These are phyloP conservation scores for Tothia fuscella DNA, from an alignment of 2,329 filamentous ascomycete species.

Conservation along the genomic window DNA sequence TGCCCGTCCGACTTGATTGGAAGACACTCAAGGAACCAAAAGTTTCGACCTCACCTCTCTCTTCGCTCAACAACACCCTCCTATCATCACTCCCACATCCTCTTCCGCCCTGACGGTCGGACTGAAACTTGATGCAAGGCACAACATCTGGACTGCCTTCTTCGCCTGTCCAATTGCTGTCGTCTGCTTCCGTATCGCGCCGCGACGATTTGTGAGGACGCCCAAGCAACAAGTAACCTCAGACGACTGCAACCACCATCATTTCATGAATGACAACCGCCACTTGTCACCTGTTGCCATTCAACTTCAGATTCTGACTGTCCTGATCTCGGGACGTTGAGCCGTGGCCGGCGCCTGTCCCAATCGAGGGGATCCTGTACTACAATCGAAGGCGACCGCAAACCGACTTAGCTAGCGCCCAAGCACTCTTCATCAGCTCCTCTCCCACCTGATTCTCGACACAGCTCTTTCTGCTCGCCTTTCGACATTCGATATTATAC, in stretches of 20 bases:
- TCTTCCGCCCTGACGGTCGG: slow-evolving; percentile 1
- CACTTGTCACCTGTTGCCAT: neutral
- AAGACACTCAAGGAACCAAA: slow-evolving; percentile 4
- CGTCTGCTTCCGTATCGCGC: neutral
- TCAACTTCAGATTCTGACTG: neutral
- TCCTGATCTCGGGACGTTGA: neutral
- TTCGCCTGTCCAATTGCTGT: neutral
- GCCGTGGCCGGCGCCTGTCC: slow-evolving; percentile 3
- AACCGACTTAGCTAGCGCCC: slow-evolving; percentile 6
- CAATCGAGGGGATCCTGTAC: neutral
- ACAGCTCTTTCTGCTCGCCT: slow-evolving; percentile 3
- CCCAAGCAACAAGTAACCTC: too few species aligned
- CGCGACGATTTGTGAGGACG: too few species aligned
- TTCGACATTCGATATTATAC: too few species aligned
- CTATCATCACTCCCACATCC: neutral
- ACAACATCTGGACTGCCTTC: neutral
- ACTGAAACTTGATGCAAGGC: slow-evolving; percentile 5
- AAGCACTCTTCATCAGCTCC: slow-evolving; percentile 5
- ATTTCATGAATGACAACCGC: too few species aligned
- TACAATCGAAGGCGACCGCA: slow-evolving; percentile 1
- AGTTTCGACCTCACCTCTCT: slow-evolving; percentile 3
- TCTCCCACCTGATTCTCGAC: neutral
- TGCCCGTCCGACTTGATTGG: slow-evolving; percentile 4
- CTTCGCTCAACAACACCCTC: neutral
- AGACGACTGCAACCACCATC: too few species aligned